Percentiles rank a stretch among this genome's conserved stretches.
Conservation (phyloP, 495 filamentous ascomycete species). For the Delitschia confertaspora region DNA sequence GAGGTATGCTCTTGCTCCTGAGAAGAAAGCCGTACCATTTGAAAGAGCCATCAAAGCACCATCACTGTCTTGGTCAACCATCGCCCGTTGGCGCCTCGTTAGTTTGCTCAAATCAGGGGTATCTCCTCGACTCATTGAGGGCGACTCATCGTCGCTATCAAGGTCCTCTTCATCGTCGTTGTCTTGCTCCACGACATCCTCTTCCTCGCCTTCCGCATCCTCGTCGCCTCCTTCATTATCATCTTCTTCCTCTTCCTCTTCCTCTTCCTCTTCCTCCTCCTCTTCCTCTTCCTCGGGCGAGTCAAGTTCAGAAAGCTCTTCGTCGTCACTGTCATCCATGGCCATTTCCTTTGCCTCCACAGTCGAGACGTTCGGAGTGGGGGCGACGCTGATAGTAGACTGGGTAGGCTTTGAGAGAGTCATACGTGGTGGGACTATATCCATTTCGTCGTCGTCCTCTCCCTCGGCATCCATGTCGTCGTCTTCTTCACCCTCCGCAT, state of each 20-base stretch:
- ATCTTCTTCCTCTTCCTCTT: constrained; percentile 46
- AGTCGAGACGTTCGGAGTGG: constrained; percentile 34
- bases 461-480: constrained; percentile 48
- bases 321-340: constrained; percentile 42
- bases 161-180: constrained; percentile 49
- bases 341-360: constrained; percentile 56
- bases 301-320: constrained; percentile 39
- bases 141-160: constrained; percentile 55
- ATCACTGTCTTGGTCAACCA: constrained; percentile 56
- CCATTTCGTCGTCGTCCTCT: constrained; percentile 44
- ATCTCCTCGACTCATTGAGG: constrained; percentile 48
- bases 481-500: constrained; percentile 38
- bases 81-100: constrained; percentile 75
- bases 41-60: constrained; percentile 76
- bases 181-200: constrained; percentile 43
- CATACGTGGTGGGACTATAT: constrained; percentile 37
- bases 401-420: constrained; percentile 29
- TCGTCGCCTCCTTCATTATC: constrained; percentile 46
- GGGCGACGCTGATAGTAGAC: constrained; percentile 35
- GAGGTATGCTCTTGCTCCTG: too few relatives aligned
- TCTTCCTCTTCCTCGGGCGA: constrained; percentile 43
- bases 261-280: constrained; percentile 47
- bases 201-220: constrained; percentile 44
- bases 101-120: constrained; percentile 76
- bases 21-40: constrained; percentile 52